A percentile compares a stretch with the other conserved stretches of the same genome.
Conservation (phyloP, 257 asterid species). For the Thymus mandschuricus region DNA sequence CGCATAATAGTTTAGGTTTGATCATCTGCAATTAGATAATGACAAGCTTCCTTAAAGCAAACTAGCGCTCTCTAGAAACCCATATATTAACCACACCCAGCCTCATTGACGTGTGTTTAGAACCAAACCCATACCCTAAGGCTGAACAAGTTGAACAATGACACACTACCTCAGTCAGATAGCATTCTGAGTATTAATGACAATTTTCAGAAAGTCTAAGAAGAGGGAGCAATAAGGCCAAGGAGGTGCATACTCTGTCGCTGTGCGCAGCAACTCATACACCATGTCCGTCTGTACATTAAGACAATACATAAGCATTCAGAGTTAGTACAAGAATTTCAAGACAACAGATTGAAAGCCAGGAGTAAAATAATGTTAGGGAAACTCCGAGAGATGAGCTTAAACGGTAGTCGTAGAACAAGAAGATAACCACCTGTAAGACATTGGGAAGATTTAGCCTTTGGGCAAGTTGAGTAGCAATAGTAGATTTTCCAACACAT, state of each 20-base stretch:
- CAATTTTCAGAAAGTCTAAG: constrained; percentile 18
- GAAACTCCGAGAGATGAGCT: constrained; percentile 15
- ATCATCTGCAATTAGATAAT: constrained; percentile 18
- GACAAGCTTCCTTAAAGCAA: constrained; percentile 6
- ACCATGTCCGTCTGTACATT: constrained; percentile 92
- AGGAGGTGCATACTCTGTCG: constrained; percentile 83
- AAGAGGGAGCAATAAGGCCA: constrained; percentile 18
- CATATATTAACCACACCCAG: constrained; percentile 9
- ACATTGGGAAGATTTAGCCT: constrained; percentile 97
- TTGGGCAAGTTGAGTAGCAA: constrained; percentile 99
- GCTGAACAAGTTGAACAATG: constrained; percentile 25
- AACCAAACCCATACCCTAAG: constrained; percentile 1
- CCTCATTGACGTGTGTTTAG: neutral
- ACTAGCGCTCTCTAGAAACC: constrained; percentile 7
- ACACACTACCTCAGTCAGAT: constrained; percentile 15
- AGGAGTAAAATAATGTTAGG: constrained; percentile 14
- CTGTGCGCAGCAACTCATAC: constrained; percentile 94
- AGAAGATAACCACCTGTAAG: constrained; percentile 63
- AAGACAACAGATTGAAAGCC: neutral
- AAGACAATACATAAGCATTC: constrained; percentile 26
- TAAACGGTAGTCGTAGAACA: constrained; percentile 20
- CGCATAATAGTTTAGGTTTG: neutral
- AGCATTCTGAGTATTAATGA: neutral
- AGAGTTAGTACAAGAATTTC: constrained; percentile 31
- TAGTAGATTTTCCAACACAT: constrained; percentile 96